Evolutionary conservation across 2,329 filamentous ascomycete species (phyloP).

Genomic region (Basipetospora chlamydospora): DNA sequence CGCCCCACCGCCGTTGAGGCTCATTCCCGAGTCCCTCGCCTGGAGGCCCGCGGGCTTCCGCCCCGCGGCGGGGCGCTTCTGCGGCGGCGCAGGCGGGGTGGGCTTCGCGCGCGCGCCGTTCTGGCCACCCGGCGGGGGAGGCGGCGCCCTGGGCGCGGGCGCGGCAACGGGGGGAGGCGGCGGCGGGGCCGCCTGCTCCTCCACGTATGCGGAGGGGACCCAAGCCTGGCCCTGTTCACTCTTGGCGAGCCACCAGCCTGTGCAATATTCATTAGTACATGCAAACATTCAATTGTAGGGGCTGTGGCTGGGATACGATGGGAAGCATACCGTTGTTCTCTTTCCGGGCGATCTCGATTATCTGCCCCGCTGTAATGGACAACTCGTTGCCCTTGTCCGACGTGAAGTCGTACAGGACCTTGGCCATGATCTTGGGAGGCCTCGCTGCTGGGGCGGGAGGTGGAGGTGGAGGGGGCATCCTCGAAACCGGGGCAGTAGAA

Average conservation of each 20-base stretch:
- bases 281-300: no score
- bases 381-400: constrained; percentile 79
- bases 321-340: constrained; percentile 70
- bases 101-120: constrained; percentile 36
- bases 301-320: constrained; percentile 13
- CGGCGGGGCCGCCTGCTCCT: constrained; percentile 57
- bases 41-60: constrained; percentile 58
- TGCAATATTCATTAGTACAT: constrained; percentile 19
- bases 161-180: constrained; percentile 41
- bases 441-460: constrained; percentile 50
- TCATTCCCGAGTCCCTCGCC: constrained; percentile 58
- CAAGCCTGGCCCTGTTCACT: constrained; percentile 64
- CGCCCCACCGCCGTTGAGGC: constrained; percentile 39
- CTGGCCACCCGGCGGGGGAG: constrained; percentile 42
- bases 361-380: constrained; percentile 61
- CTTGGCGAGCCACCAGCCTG: constrained; percentile 94
- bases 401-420: constrained; percentile 83
- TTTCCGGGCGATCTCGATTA: constrained; percentile 85
- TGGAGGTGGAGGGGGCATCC: constrained; percentile 45
- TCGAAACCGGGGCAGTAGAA: constrained; percentile 22
- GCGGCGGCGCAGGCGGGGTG: constrained; percentile 61
- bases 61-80: constrained; percentile 59
- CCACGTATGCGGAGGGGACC: constrained; percentile 87
- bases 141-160: constrained; percentile 47
- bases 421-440: constrained; percentile 57